phyloP scores from a whole-genome alignment of 2,329 filamentous ascomycete species.

The Mollisia scopiformis region DNA sequence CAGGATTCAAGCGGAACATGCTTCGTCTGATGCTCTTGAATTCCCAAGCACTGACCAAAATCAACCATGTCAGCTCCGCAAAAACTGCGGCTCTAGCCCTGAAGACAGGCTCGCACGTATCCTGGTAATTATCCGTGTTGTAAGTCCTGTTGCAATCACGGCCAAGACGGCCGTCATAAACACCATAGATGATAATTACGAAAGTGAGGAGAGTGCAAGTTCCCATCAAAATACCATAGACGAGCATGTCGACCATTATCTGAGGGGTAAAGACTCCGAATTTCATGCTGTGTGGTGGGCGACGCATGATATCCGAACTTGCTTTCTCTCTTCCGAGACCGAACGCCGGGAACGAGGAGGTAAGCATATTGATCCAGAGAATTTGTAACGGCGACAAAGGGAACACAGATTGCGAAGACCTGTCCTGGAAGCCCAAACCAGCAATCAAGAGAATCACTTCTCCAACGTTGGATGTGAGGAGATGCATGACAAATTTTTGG shows the following conservation, averaged over 20 bases:
- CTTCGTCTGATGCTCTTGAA: slow-evolving; percentile 59
- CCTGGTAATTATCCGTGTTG: slow-evolving; percentile 53
- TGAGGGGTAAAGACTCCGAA: slow-evolving; percentile 54
- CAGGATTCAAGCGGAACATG: slow-evolving; percentile 59
- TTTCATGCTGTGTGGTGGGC: slow-evolving; percentile 54
- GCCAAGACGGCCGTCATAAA: slow-evolving; percentile 53
- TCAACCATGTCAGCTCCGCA: slow-evolving; percentile 57
- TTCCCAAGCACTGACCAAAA: slow-evolving; percentile 60
- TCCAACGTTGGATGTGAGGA: slow-evolving; percentile 58
- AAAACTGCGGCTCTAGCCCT: slow-evolving; percentile 58
- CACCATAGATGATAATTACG: slow-evolving; percentile 54
- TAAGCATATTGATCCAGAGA: slow-evolving; percentile 68
- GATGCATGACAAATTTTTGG: slow-evolving; percentile 59
- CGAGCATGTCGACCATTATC: slow-evolving; percentile 55
- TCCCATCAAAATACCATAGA: slow-evolving; percentile 55
- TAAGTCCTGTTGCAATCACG: slow-evolving; percentile 54
- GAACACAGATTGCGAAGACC: slow-evolving; percentile 55
- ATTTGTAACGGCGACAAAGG: slow-evolving; percentile 61
- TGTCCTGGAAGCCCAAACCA: slow-evolving; percentile 61
- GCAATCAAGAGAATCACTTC: slow-evolving; percentile 60
- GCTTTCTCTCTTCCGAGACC: slow-evolving; percentile 61
- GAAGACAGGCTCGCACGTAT: slow-evolving; percentile 55
- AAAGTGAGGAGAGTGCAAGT: slow-evolving; percentile 52
- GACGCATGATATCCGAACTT: slow-evolving; percentile 54
- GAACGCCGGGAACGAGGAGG: slow-evolving; percentile 61